Evolutionary conservation across 2,329 filamentous ascomycete genomes (phyloP), one percentile per base, ranked within the genome.

Genomic region (Nemania sp.): DNA sequence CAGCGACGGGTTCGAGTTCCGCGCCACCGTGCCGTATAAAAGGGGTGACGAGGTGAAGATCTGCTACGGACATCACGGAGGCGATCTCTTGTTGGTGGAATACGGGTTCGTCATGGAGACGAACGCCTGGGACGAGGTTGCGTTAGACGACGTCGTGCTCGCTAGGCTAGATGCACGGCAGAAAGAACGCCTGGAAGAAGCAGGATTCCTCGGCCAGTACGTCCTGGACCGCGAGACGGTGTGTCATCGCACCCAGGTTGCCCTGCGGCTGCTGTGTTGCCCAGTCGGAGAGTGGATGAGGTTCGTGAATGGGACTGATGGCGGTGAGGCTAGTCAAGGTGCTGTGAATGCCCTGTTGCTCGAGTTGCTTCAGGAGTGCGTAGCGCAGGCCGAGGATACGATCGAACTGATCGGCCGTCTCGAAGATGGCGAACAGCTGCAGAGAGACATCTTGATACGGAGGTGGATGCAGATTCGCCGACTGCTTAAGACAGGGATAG

Each of bases 81-180:
- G 90, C 58, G 88, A 91, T 65, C 88, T 89, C 61, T 71, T 91
- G 15, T 77, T 91, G 2, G 79, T 82, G 0, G 88, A 91, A 70
- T 92, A 82, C 60, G 80, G 80, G 4, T 82, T 82, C 60, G 66
- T 78, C 9, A 67, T 78, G 64, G 58, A 44, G 9, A 62, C 68
- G 20, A 82, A 82, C 62, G 64, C 69, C n/a, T 81, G 77, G 74
- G 80, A 82, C 43, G 78, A 80, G 64, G 70, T 75, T 2, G 66
- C 66, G 9, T 68, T 82, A 2, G 79, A 82, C 52, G 72, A 75
- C 2, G 73, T 73, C n/a, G 49, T 82, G 31, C 66, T 79, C 23
- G 72, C 73, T 1, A 60, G 68, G 61, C 54, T 79, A 24, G 61
- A 68, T 22, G 40, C 49, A 3, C 39, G 46, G 5, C 73, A 78